Evolutionary conservation across 768 basidiomycete genomes (phyloP).

Genomic region (Serendipita sp.): DNA sequence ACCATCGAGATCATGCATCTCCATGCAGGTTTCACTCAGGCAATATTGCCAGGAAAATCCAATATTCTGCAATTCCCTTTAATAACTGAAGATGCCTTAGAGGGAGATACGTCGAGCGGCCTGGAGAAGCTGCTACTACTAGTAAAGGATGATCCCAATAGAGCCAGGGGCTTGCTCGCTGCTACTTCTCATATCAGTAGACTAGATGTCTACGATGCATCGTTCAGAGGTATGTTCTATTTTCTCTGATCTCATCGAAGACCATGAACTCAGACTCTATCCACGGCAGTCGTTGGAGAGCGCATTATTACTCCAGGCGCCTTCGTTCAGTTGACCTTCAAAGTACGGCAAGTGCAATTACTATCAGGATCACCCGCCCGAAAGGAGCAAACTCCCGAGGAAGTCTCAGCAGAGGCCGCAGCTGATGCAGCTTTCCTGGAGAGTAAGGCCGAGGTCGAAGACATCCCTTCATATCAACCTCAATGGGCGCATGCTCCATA

Average conservation of each 20-base stretch:
- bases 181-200: slow-evolving; percentile 48
- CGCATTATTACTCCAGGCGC: slow-evolving; percentile 72
- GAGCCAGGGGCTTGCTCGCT: slow-evolving; percentile 9
- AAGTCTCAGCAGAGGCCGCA: slow-evolving; percentile 34
- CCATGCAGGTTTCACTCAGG: slow-evolving; percentile 73
- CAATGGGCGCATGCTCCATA: slow-evolving; percentile 77
- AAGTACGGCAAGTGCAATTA: slow-evolving; percentile 43
- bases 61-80: slow-evolving; percentile 55
- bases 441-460: slow-evolving; percentile 46
- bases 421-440: slow-evolving; percentile 57
- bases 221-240: slow-evolving; percentile 57
- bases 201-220: slow-evolving; percentile 62
- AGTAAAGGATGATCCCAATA: neutral
- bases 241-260: neutral
- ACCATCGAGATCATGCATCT: slow-evolving; percentile 66
- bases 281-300: slow-evolving; percentile 67
- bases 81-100: slow-evolving; percentile 28
- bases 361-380: slow-evolving; percentile 14
- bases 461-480: slow-evolving; percentile 26
- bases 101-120: slow-evolving; percentile 27
- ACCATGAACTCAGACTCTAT: neutral
- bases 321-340: slow-evolving; percentile 73
- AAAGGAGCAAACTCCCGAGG: slow-evolving; percentile 29
- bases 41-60: slow-evolving; percentile 42
- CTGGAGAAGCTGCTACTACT: slow-evolving; percentile 15